Base-by-base conservation (phyloP, 2,329 filamentous ascomycete species). In the Aspergillus pseudotamarii region DNA sequence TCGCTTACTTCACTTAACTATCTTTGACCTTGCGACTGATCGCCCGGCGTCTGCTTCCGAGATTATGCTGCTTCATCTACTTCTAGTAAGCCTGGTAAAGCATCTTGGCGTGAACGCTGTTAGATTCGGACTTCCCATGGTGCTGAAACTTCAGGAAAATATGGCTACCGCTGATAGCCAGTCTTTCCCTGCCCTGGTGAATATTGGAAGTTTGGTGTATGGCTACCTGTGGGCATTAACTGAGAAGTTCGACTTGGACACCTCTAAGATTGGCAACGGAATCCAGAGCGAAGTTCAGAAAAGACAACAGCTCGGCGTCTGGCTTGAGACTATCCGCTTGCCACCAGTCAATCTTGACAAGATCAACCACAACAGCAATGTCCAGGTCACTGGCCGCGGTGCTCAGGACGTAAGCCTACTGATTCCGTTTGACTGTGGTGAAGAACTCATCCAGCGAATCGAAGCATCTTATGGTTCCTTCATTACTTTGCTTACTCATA, bases 1-100 rank as follows among this genome's bases (percentile, higher is more conserved):
- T 56, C 87, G 92, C 59, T 83, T 96, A 4, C 82, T 98, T 3
- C 94, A 97, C 78, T 84, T 97, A 51, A 89, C 91, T 57, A 86
- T 95, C n/a, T 97, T 96, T 76, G 94, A 98, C 75, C 92, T 91
- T 68, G 91, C 92, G 9, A 80, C 94, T 26, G 90, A 95, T 70
- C 88, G 84, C 68, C 84, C 91, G 26, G 85, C 89, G 30, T 89
- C 86, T 51, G 91, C 95, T 65, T 83, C 87, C 0, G 93, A 96
- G 69, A 85, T 96, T 34, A 80, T 92, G 32, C 79, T 96, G 16
- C 81, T 96, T 10, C 93, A 97, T 72, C 82, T 93, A 4, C 83
- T 97, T 12, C 84, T 97, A 43, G 83, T 87, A 12, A 91, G 87
- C 60, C 83, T 97, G n/a, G 86, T 93, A 10, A 84, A 88, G 62